Evolutionary conservation across 2,329 filamentous ascomycete genomes (phyloP), one percentile per base, ranked within the genome.

Genomic region (Aspergillus sp.): DNA sequence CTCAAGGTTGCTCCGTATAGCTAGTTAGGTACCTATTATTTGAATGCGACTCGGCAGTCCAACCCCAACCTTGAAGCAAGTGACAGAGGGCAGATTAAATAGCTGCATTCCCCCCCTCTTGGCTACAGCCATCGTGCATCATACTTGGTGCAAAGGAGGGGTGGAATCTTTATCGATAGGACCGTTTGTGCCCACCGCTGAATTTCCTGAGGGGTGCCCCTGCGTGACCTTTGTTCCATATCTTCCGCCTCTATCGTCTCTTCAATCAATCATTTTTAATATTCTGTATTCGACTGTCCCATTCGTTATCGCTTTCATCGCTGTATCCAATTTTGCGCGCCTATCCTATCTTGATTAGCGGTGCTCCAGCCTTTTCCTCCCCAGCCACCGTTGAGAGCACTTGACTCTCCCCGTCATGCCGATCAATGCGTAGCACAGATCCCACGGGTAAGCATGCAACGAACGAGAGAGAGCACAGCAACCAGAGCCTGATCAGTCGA

Each of bases 91-190:
- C 21, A 37, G 37, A 40, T 27, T 51, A 39, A 52, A 56, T 49
- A 52, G 49, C 45, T 57, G 47, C 41, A 53, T 48, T 37, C 11
- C 27, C 35, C 35, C 27, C 35, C 52, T 27, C 41, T 54, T 47
- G 44, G 43, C 43, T 54, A 48, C 49, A 47, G 40, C 19, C 33
- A 45, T 52, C 44, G 23, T 54, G 52, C 52, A 54, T 54, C 31
- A 48, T 21, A 48, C 43, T 48, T 31, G 27, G 33, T 40, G 43
- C 17, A 57, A 65, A 66, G 68, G 68, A 70, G 68, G 69, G 68
- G 67, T 55, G 59, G 27, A 33, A 53, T 65, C 54, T 59, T 68
- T 67, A 69, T 70, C 68, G 68, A 72, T 72, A 72, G 68, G 68
- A 59, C 47, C 49, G 46, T 49, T 56, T 52, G 51, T 41, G 46